Conservation (phyloP, 768 basidiomycete genomes). For the Rubroboletus pulcherrimus region DNA sequence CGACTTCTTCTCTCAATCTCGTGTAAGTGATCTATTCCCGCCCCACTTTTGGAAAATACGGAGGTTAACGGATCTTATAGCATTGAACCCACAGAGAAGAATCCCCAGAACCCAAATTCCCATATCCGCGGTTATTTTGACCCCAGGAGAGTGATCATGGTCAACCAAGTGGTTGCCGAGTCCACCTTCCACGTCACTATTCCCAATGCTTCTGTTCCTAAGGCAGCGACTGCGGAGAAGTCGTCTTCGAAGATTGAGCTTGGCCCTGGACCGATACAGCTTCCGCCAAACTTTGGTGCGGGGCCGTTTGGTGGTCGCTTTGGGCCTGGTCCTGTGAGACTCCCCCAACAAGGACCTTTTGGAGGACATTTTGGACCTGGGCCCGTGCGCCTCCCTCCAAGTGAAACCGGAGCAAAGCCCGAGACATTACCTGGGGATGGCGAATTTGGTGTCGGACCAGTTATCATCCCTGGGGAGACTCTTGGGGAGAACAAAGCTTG, state of each 20-base stretch:
- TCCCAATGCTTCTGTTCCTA: constrained; percentile 20
- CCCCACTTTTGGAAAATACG: not conserved
- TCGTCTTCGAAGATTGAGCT: constrained; percentile 18
- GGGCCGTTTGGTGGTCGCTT: constrained; percentile 20
- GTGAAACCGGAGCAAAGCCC: constrained; percentile 19
- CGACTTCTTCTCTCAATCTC: constrained; percentile 38
- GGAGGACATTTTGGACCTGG: constrained; percentile 16
- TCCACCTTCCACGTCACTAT: constrained; percentile 21
- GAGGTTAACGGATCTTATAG: constrained; percentile 6
- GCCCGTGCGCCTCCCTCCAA: constrained; percentile 16
- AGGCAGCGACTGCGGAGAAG: not conserved
- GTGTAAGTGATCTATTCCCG: constrained; percentile 26
- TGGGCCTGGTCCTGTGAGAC: constrained; percentile 22
- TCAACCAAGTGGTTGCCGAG: constrained; percentile 35
- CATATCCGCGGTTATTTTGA: constrained; percentile 32
- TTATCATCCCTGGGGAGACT: constrained; percentile 27
- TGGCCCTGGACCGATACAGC: constrained; percentile 12
- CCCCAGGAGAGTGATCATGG: constrained; percentile 28
- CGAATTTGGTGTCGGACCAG: constrained; percentile 26
- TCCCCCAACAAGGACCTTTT: constrained; percentile 4
- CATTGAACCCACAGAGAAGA: constrained; percentile 30
- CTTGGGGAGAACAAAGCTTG: constrained; percentile 16
- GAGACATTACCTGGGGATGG: constrained; percentile 27
- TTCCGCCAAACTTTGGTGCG: not conserved
- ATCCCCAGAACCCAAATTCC: constrained; percentile 13